phyloP scores from a whole-genome alignment of 257 asterid genomes.

The Echites panduratus region DNA sequence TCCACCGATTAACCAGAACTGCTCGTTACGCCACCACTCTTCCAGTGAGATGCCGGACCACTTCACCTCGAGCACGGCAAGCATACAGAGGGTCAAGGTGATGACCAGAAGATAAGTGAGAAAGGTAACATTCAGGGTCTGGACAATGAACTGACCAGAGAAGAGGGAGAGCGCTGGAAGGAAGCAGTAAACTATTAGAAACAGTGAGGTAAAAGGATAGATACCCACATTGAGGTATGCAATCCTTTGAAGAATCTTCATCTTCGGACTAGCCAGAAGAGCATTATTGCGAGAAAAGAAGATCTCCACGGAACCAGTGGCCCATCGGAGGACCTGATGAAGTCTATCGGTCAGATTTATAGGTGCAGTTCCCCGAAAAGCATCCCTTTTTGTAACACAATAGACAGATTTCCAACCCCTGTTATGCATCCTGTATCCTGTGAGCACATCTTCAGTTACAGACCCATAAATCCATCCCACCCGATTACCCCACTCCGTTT shows the following conservation, averaged over 20 bases:
- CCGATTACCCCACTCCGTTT: slow-evolving; percentile 86
- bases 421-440: slow-evolving; percentile 86
- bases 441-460: slow-evolving; percentile 82
- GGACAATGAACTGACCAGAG: slow-evolving; percentile 78
- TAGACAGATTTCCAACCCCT: slow-evolving; percentile 83
- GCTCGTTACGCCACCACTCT: slow-evolving; percentile 95
- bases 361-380: slow-evolving; percentile 89
- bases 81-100: slow-evolving; percentile 50
- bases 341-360: slow-evolving; percentile 81
- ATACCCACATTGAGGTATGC: slow-evolving; percentile 85
- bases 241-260: slow-evolving; percentile 65
- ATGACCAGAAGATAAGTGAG: slow-evolving; percentile 62
- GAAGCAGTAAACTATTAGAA: slow-evolving; percentile 81
- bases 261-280: slow-evolving; percentile 57
- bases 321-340: slow-evolving; percentile 93
- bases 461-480: slow-evolving; percentile 95
- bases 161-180: slow-evolving; percentile 80
- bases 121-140: slow-evolving; percentile 57
- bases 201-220: slow-evolving; percentile 73
- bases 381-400: slow-evolving; percentile 80
- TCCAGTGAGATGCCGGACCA: slow-evolving; percentile 74
- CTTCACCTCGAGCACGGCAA: slow-evolving; percentile 75
- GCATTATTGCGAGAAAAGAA: slow-evolving; percentile 87
- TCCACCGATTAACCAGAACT: slow-evolving; percentile 84
- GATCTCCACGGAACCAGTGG: slow-evolving; percentile 83